phyloP scores from a whole-genome alignment of 139 green algal species.

The Eudorina sp. region DNA sequence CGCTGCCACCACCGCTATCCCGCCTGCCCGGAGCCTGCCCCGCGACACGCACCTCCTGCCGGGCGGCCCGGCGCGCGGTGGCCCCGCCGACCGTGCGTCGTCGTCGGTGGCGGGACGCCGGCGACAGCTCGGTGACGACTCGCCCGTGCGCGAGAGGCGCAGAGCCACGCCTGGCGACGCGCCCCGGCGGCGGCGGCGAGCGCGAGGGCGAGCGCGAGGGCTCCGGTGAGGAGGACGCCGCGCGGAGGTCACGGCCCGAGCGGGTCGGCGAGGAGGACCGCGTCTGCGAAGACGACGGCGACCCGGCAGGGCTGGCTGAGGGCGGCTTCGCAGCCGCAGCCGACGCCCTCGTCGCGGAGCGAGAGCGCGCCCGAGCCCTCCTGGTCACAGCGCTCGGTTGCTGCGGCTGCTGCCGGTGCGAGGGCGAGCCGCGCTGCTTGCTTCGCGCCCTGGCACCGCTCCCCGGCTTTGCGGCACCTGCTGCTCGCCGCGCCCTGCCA shows the following conservation, averaged over 20 bases:
- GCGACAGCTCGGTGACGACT: too few species aligned
- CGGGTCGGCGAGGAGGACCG: constrained; percentile 22
- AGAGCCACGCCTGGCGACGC: neutral
- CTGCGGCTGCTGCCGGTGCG: neutral
- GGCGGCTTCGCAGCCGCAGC: too few species aligned
- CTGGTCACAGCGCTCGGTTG: too few species aligned
- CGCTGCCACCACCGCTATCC: neutral
- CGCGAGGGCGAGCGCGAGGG: constrained; percentile 14
- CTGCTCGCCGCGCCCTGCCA: too few species aligned
- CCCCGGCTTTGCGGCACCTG: too few species aligned
- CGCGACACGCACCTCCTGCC: neutral
- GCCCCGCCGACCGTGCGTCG: neutral
- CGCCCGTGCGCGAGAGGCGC: neutral
- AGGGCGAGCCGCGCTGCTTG: too few species aligned
- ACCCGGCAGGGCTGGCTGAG: neutral
- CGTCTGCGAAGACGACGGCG: neutral
- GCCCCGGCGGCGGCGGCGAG: constrained; percentile 9
- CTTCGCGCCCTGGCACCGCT: too few species aligned
- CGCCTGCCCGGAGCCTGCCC: neutral
- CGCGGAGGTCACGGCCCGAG: neutral
- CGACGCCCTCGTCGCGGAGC: neutral
- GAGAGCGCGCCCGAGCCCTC: neutral
- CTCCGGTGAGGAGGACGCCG: constrained; percentile 25
- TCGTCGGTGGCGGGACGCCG: neutral
- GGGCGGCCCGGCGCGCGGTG: neutral